Evolutionary conservation across 2,329 filamentous ascomycete species (phyloP), one percentile per base, ranked within the genome.

Genomic region (Apiospora pterosperma): DNA sequence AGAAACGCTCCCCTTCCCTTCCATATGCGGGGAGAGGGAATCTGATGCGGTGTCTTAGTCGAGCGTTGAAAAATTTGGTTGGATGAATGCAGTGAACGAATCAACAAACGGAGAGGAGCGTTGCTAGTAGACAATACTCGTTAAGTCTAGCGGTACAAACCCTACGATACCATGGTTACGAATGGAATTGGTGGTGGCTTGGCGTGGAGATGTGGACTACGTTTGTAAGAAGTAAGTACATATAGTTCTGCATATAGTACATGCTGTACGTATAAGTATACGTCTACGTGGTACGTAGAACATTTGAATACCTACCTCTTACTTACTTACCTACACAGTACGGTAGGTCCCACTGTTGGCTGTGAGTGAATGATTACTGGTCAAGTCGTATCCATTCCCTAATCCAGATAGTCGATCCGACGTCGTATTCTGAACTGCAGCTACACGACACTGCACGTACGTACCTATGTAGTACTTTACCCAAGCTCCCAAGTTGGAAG

Each of bases 351-450:
- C 42, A 16, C 42, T 48, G 4, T 14, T 25, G 42, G 21, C 21
- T 16, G 42, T 25, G 42, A 11, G 42, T 25, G 42, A 5, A 28
- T 28, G 44, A 52, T 52, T 28, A n/a, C n/a, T n/a, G n/a, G n/a
- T n/a, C n/a, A n/a, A n/a, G n/a, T n/a, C n/a, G n/a, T n/a, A 52
- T 55, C 48, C 48, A 12, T 55, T 55, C 28, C 48, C 48, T 19
- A 55, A 55, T 34, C 28, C 48, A 55, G 48, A 55, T 55, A 55
- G 48, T 55, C 48, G 48, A 55, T 55, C 48, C 48, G 28, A 55
- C 16, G 48, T 55, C 31, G 48, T n/a, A 55, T 55, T 55, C 16
- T 4, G 16, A 55, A 55, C 28, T 34, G 11, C 48, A 34, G 28
- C 28, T 52, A 31, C 42, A 23, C 42, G 23, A 48, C 8, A 44